A percentile compares a stretch with the other conserved stretches of the same genome.
Conservation (phyloP, 2,329 filamentous ascomycete species). For the Aureobasidium sp. region DNA sequence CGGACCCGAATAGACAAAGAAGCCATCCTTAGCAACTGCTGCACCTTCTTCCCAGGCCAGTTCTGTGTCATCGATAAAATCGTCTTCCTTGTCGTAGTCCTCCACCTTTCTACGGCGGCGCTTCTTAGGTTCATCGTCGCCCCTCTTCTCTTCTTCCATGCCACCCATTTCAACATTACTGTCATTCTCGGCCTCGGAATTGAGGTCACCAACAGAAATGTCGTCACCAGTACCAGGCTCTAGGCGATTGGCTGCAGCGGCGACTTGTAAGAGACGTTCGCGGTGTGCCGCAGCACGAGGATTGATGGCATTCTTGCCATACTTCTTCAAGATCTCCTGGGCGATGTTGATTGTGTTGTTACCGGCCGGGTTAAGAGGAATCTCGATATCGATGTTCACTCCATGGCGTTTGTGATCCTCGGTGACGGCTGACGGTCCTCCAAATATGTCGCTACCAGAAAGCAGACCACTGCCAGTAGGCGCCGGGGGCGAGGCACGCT, state of each 20-base stretch:
- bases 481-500: conserved; percentile 46
- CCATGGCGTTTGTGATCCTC: conserved; percentile 37
- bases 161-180: conserved; percentile 87
- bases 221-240: conserved; percentile 57
- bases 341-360: conserved; percentile 96
- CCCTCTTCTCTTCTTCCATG: conserved; percentile 51
- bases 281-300: conserved; percentile 83
- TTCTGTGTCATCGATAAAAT: conserved; percentile 82
- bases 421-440: conserved; percentile 40
- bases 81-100: conserved; percentile 59
- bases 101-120: conserved; percentile 66
- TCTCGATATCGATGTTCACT: conserved; percentile 77
- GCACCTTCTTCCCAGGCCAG: conserved; percentile 92
- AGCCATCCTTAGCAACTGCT: conserved; percentile 87
- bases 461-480: conserved; percentile 56
- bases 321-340: conserved; percentile 83
- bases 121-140: conserved; percentile 61
- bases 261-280: conserved; percentile 79
- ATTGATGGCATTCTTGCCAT: conserved; percentile 89
- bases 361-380: conserved; percentile 69
- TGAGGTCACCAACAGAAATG: conserved; percentile 61
- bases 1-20: conserved; percentile 95
- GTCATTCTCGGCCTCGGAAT: conserved; percentile 52
- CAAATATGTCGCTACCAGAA: conserved; percentile 54
- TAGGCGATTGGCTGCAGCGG: conserved; percentile 76